Conservation (phyloP, 2,329 filamentous ascomycete genomes). For the Calonectria honghensis region DNA sequence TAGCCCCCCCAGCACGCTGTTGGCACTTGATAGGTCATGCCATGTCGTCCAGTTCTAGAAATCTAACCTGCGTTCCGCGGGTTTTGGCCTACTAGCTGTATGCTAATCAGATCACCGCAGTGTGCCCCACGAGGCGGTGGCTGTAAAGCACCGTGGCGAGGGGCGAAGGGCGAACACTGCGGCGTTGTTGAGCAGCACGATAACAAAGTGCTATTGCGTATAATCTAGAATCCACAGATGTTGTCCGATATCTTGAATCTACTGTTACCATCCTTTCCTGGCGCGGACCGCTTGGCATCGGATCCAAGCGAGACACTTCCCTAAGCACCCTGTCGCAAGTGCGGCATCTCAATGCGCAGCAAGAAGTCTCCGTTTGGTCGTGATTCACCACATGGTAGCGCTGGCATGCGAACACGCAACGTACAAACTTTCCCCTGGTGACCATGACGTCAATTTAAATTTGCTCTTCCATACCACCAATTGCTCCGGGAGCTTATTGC, state of each 20-base stretch:
- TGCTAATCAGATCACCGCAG: background rate
- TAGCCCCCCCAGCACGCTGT: background rate
- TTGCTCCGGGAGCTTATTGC: background rate
- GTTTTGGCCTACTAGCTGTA: background rate
- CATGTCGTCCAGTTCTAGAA: background rate
- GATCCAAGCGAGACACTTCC: background rate
- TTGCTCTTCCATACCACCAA: slow-evolving; percentile 2
- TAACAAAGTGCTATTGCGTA: background rate
- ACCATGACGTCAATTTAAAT: background rate
- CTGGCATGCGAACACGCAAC: slow-evolving; percentile 19
- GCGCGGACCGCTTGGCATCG: background rate
- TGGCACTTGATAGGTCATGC: background rate
- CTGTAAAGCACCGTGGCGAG: background rate
- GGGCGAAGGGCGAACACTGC: background rate
- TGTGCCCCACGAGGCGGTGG: background rate
- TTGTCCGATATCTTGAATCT: background rate
- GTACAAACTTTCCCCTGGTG: background rate
- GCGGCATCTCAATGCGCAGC: background rate
- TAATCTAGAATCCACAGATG: background rate
- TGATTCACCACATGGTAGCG: no score
- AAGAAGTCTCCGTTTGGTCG: background rate
- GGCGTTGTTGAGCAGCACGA: background rate
- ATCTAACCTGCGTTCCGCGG: background rate
- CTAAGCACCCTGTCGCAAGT: background rate
- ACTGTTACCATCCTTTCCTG: background rate